A percentile compares a stretch with the other conserved stretches of the same genome.
Evolutionary conservation across 257 asterid species (phyloP).

Genomic region (Nicotiana noctiflora): DNA sequence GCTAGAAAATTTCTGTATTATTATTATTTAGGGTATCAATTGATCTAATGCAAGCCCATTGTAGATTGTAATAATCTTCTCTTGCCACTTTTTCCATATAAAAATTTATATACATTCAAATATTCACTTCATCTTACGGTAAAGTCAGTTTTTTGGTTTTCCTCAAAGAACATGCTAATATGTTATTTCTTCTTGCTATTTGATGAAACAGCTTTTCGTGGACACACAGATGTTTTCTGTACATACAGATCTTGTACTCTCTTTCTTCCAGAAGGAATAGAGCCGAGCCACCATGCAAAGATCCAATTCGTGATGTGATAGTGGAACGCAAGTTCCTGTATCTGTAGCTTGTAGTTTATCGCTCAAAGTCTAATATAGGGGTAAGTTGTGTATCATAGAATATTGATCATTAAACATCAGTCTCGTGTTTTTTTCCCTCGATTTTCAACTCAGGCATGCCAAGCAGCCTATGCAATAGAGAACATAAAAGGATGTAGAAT

Average conservation of each 20-base stretch:
- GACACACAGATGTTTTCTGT: constrained; percentile 99
- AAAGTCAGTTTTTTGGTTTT: background rate
- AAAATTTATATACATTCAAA: background rate
- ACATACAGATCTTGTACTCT: constrained; percentile 90
- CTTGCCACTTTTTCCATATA: background rate
- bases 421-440: background rate
- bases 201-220: constrained; percentile 63
- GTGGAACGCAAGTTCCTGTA: constrained; percentile 36
- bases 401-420: background rate
- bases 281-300: constrained; percentile 6
- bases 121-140: background rate
- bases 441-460: background rate
- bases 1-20: background rate
- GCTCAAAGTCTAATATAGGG: background rate
- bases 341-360: background rate
- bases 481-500: background rate
- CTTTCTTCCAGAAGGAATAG: constrained; percentile 96
- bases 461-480: background rate
- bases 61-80: background rate
- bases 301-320: constrained; percentile 10
- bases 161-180: constrained; percentile 12
- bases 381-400: background rate
- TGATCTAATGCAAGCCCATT: background rate
- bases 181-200: constrained; percentile 12
- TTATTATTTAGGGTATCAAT: background rate